Evolutionary conservation across 2,329 filamentous ascomycete genomes (phyloP), one percentile per base, ranked within the genome.

Genomic region (Scolecobasidium constrictum): DNA sequence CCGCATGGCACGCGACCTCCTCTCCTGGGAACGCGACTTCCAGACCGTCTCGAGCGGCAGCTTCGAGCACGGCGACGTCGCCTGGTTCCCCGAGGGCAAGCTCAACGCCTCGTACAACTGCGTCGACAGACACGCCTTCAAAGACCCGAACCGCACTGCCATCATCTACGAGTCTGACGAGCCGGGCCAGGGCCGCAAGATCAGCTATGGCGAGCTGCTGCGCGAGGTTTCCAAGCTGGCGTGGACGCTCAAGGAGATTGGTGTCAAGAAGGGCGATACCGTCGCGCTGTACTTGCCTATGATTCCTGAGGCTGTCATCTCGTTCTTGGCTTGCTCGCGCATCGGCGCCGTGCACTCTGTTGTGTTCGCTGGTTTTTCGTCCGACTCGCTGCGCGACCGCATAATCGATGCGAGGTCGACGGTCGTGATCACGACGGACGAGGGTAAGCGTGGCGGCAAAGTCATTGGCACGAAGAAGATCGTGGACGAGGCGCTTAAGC

Each of bases 141-240:
- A 88, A 67, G 80, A 94, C 66, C 92, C 92, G 38, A 70, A 96
- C 68, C 86, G 83, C 67, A 79, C 92, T 38, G 92, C 92, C 61
- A 94, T 98, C 67, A 94, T 96, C 68, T 98, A 96, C 71, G 92
- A 98, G 71, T 90, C 88, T 47, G 92, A 98, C 57, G 92, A 98
- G 66, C 77, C 82, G 34, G 73, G 67, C 42, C 83, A 94, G 59
- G 88, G 92, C 58, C 86, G 90, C 52, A 88, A 75, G 51, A 82
- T 98, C 62, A 92, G 86, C 50, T 98, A 96, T 56, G 77, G 83
- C 55, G 88, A 98, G 73, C 82, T 98, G 41, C 77, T 96, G 48
- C 81, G 87, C 50, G 78, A 98, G 64, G 90, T 98, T 40, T 95
- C 83, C 56, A 83, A 78, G 63, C 78, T 86, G 13, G 83, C 92